Evolutionary conservation across 78 protist species (phyloP), one percentile per base, ranked within the genome.

Genomic region (Blattamonas nauphoetae): DNA sequence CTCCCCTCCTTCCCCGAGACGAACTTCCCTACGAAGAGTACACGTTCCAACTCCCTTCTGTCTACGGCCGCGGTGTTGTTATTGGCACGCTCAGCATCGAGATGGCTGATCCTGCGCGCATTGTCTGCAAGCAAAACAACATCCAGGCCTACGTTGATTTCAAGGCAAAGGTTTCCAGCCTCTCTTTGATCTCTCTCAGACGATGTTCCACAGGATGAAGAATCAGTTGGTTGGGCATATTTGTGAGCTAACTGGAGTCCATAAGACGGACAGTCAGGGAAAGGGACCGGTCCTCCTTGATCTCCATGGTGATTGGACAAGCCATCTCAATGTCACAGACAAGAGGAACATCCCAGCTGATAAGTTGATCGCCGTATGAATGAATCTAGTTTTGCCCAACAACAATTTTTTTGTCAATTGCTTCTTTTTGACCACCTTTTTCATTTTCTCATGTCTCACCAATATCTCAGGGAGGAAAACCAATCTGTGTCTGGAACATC

Each of bases 51-150:
- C 21, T 79, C 41, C 83, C 83, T 1, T 78, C 78, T 32, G 4
- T 2, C 3, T 4, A 38, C 85, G 33, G 85, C 86, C 2, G 94
- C 77, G 87, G 86, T 41, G 0, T 91, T 5, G 1, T 86, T 34
- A 5, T 90, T 29, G 90, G 90, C 2, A 35, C 78, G 1, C 41
- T 88, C 6, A 1, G 2, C 1, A 55, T 84, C 83, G 94, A 91
- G 45, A 34, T 88, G 36, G 36, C 77, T n/a, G 96, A 93, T 35
- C 45, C 3, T 32, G 78, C 87, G 44, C 35, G 86, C 42, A 87
- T 93, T 44, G 36, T 11, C 1, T 94, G 96, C 88, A 41, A 78
- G 78, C 42, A 93, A 41, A 89, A 93, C n/a, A 89, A 87, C 36
- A 34, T 87, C 34, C 29, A 6, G 34, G 38, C 88, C 4, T 91